These are phyloP conservation scores for Leishmania major DNA, from an alignment of 208 protist species.

Conservation along the genomic window DNA sequence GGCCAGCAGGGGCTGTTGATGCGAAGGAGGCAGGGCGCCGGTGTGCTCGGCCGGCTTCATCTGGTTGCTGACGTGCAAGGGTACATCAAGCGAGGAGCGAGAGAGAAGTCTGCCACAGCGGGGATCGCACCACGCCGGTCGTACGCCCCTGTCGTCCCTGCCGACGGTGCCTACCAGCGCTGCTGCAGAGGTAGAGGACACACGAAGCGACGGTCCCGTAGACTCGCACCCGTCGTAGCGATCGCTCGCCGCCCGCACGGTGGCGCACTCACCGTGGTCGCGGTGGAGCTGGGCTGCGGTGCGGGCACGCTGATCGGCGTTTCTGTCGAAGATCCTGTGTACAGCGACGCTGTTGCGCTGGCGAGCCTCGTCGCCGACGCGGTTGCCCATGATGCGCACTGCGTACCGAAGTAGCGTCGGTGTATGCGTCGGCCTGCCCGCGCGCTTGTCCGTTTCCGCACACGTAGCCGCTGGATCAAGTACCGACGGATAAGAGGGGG, in stretches of 20 bases:
- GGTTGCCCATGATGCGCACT: background rate
- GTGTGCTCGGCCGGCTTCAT: slow-evolving; percentile 50
- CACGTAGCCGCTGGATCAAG: background rate
- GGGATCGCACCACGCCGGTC: slow-evolving; percentile 25
- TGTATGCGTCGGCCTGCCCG: background rate
- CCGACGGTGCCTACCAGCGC: slow-evolving; percentile 18
- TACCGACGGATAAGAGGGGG: background rate
- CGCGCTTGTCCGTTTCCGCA: background rate
- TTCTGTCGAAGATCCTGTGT: slow-evolving; percentile 37
- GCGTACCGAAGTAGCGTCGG: background rate
- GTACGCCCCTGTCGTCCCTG: slow-evolving; percentile 2
- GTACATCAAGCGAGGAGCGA: slow-evolving; percentile 23
- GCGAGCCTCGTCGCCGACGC: slow-evolving; percentile 22
- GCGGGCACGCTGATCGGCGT: background rate
- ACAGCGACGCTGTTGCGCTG: slow-evolving; percentile 54
- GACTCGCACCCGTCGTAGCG: slow-evolving; percentile 2
- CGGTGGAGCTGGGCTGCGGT: background rate
- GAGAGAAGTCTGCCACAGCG: slow-evolving; percentile 30
- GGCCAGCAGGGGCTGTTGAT: slow-evolving; percentile 7
- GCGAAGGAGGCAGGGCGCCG: slow-evolving; percentile 13
- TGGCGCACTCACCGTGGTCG: background rate
- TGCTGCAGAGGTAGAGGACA: slow-evolving; percentile 19
- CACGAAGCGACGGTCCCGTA: slow-evolving; percentile 10
- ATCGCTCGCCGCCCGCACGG: background rate
- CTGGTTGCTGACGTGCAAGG: slow-evolving; percentile 49